Conservation (phyloP, 768 basidiomycete genomes). For the Russula abietina region DNA sequence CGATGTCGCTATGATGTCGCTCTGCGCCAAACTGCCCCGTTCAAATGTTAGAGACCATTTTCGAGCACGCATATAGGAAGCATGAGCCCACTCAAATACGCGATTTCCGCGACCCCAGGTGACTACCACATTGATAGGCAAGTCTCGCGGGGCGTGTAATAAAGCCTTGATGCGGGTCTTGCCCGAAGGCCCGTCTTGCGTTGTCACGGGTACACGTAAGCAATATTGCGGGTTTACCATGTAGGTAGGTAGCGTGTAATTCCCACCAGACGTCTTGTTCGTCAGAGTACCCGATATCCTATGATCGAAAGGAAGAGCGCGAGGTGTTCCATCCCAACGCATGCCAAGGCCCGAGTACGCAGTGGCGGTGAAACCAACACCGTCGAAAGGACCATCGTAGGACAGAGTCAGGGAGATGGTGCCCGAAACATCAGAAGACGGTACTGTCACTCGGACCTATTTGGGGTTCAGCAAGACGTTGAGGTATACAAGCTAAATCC, state of each 20-base stretch:
- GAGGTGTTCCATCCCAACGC: slow-evolving; percentile 22
- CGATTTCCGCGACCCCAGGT: slow-evolving; percentile 74
- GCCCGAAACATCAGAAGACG: slow-evolving; percentile 27
- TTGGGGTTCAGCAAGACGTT: background rate
- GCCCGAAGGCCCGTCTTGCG: slow-evolving; percentile 8
- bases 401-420: slow-evolving; percentile 53
- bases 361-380: slow-evolving; percentile 63
- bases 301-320: slow-evolving; percentile 27
- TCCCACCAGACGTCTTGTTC: slow-evolving; percentile 75
- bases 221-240: slow-evolving; percentile 89
- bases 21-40: slow-evolving; percentile 46
- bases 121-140: slow-evolving; percentile 66
- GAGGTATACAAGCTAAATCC: too few relatives aligned
- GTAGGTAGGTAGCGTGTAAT: slow-evolving; percentile 70
- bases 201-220: slow-evolving; percentile 46
- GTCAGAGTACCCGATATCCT: slow-evolving; percentile 53
- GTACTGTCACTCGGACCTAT: slow-evolving; percentile 24
- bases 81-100: slow-evolving; percentile 58
- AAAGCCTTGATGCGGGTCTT: slow-evolving; percentile 43
- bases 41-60: background rate
- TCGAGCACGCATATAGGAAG: background rate
- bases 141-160: slow-evolving; percentile 52
- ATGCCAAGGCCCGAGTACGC: slow-evolving; percentile 44
- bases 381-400: slow-evolving; percentile 58
- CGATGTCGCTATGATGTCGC: slow-evolving; percentile 65